Percentiles rank a stretch among this genome's conserved stretches.
Conservation (phyloP, 805 yeast genomes). For the Blastobotrys mokoenaii region DNA sequence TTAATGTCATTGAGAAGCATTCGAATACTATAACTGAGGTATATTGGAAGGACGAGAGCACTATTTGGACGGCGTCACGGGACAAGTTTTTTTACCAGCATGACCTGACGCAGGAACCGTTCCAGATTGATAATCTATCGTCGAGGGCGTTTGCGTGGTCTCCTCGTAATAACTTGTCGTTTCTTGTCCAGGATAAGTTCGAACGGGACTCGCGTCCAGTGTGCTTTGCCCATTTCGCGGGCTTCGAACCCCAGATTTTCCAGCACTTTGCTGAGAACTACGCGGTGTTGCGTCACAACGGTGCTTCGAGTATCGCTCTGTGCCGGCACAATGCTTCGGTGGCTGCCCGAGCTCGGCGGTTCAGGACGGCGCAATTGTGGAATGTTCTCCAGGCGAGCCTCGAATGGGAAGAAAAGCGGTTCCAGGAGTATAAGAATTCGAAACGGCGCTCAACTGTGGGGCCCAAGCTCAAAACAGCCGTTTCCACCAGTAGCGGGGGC, state of each 20-base stretch:
- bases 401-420: constrained; percentile 25
- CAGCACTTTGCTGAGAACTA: constrained; percentile 16
- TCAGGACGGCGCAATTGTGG: constrained; percentile 59
- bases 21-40: constrained; percentile 48
- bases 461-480: neutral
- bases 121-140: constrained; percentile 42
- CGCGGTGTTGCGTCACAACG: constrained; percentile 32
- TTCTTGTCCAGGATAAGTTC: constrained; percentile 26
- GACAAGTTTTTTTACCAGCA: constrained; percentile 43
- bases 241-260: constrained; percentile 16
- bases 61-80: constrained; percentile 42
- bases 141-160: constrained; percentile 53
- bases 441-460: neutral
- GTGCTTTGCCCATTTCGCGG: constrained; percentile 11
- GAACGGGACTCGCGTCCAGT: constrained; percentile 8
- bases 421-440: neutral
- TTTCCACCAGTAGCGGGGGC: too few species aligned
- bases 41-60: constrained; percentile 40
- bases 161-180: constrained; percentile 39
- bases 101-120: constrained; percentile 38
- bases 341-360: constrained; percentile 36
- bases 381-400: constrained; percentile 44
- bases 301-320: constrained; percentile 42
- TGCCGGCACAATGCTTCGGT: constrained; percentile 51
- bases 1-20: constrained; percentile 43